phyloP scores from a whole-genome alignment of 2,329 filamentous ascomycete genomes.

The Alternaria gaisen region DNA sequence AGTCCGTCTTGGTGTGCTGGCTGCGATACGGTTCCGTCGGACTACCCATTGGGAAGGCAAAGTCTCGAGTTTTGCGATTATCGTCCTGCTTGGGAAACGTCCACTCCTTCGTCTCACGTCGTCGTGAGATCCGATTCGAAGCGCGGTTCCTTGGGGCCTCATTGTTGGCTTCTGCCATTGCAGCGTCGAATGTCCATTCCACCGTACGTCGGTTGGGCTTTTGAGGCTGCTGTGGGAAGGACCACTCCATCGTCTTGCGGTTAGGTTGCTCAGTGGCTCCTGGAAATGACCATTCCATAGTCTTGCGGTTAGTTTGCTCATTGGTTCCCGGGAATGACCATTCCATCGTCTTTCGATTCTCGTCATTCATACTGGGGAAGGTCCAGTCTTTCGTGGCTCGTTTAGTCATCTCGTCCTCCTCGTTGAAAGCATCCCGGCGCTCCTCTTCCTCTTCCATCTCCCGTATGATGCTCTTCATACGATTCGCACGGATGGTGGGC shows the following conservation, averaged over 20 bases:
- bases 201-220: conserved; percentile 55
- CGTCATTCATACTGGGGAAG: conserved; percentile 57
- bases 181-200: conserved; percentile 60
- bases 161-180: conserved; percentile 52
- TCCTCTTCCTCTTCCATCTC: conserved; percentile 55
- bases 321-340: conserved; percentile 61
- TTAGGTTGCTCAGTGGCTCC: conserved; percentile 44
- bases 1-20: conserved; percentile 22
- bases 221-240: conserved; percentile 52
- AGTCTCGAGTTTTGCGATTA: conserved; percentile 47
- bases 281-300: conserved; percentile 58
- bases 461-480: conserved; percentile 58
- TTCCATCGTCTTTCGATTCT: conserved; percentile 60
- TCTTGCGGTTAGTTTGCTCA: conserved; percentile 51
- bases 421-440: conserved; percentile 39
- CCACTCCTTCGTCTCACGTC: conserved; percentile 47
- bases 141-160: conserved; percentile 40
- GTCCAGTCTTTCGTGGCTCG: conserved; percentile 64
- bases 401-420: conserved; percentile 41
- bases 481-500: conserved; percentile 65
- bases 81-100: conserved; percentile 34
- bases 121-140: conserved; percentile 43
- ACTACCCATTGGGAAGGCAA: conserved; percentile 46
- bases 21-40: conserved; percentile 25
- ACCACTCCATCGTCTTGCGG: conserved; percentile 63